Evolutionary conservation across 805 yeast species (phyloP), one percentile per base, ranked within the genome.

Genomic region (Millerozyma acaciae): DNA sequence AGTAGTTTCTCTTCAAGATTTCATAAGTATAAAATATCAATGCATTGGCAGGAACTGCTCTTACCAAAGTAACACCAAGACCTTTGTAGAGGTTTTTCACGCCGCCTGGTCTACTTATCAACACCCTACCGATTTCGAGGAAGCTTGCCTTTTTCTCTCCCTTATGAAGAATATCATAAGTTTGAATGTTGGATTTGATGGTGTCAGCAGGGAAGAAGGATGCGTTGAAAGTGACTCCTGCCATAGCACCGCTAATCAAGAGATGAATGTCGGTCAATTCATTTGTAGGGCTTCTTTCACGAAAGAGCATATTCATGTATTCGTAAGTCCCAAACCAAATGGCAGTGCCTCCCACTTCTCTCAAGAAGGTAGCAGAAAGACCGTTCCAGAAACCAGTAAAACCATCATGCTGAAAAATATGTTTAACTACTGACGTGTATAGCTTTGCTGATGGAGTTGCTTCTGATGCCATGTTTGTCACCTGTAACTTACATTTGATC

Each of bases 281-380:
- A 40, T 53, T 33, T 34, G 39, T 35, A 15, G 37, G 14, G 21
- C 40, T 38, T 7, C 22, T 32, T 17, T 37, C 24, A 38, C 68
- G 65, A 42, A 75, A 61, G n/a, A 49, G 43, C 1, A 47, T 47
- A 14, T 63, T 54, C 6, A 73, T 60, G 28, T 70, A 60, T 52
- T 88, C 96, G 55, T 88, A 88, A 12, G 93, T 76, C 0, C 95
- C 90, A 62, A 89, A 89, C 97, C 97, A 89, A 2, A 90, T 80
- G 4, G 95, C 85, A 2, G 96, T 84, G 6, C 97, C 97, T 18
- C 88, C 81, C 23, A 85, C 72, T 53, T 89, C 97, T 47, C 97
- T 72, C 2, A 84, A 42, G 30, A 86, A 60, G 0, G 97, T 89
- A 14, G 93, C 80, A 1, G 78, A 64, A 44, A 88, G 88, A 2